Evolutionary conservation across 495 filamentous ascomycete genomes (phyloP).

Genomic region (Chaetomium cochliodes): DNA sequence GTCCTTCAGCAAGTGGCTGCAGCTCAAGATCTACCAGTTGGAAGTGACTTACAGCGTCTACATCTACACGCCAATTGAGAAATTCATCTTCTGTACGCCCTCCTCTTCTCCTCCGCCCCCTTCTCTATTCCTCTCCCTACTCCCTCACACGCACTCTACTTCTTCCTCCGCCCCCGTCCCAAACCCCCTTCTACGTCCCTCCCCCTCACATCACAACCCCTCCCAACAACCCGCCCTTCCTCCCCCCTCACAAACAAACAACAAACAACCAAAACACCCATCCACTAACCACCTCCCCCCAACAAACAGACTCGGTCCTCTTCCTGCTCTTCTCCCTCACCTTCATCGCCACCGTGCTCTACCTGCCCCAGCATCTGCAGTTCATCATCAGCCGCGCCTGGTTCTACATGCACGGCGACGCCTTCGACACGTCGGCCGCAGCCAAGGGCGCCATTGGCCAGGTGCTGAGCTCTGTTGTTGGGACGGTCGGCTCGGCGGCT

Average conservation of each 20-base stretch:
- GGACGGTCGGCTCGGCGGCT: constrained; percentile 22
- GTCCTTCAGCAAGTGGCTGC: constrained; percentile 46
- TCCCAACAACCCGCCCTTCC: no score
- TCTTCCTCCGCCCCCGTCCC: not conserved
- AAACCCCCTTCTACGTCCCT: no score
- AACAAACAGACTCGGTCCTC: constrained; percentile 72
- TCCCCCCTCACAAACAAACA: no score
- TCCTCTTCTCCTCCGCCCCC: constrained; percentile 7
- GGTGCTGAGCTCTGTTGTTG: constrained; percentile 32
- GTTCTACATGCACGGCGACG: constrained; percentile 88
- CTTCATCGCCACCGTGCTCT: constrained; percentile 79
- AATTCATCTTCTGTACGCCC: constrained; percentile 47
- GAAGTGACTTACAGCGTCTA: constrained; percentile 50
- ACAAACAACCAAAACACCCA: not conserved
- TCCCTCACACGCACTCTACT: no score
- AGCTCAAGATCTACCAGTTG: constrained; percentile 51
- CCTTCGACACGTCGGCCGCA: constrained; percentile 34
- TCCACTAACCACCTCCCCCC: not conserved
- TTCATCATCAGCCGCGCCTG: constrained; percentile 76
- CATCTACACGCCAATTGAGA: constrained; percentile 49
- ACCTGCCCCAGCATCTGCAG: constrained; percentile 85
- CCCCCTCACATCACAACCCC: no score
- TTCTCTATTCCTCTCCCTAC: not conserved
- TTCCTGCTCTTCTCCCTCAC: constrained; percentile 85
- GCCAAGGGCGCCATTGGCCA: constrained; percentile 33